Conservation (phyloP, 164 flowering plant genomes). For the Vitis amurensis region DNA sequence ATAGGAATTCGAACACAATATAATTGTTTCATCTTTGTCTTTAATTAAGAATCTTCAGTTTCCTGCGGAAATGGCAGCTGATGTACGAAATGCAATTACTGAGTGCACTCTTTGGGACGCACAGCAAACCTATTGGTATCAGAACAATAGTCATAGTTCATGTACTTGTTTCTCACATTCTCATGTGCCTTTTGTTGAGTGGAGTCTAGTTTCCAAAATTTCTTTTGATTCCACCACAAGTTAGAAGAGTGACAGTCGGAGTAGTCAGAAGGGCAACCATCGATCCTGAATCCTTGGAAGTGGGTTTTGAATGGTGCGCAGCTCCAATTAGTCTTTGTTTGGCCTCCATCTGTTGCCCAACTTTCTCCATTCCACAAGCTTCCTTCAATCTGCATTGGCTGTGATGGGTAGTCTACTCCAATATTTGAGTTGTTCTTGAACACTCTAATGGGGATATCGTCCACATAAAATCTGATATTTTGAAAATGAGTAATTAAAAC, state of each 20-base stretch:
- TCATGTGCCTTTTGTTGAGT: constrained; percentile 21
- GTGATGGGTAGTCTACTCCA: constrained; percentile 55
- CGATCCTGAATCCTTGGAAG: constrained; percentile 41
- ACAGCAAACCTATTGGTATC: constrained; percentile 36
- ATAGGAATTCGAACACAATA: too few relatives aligned
- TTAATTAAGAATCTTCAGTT: too few relatives aligned
- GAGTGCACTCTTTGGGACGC: constrained; percentile 50
- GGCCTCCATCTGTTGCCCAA: constrained; percentile 81
- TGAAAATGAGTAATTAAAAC: too few relatives aligned
- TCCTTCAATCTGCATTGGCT: constrained; percentile 50
- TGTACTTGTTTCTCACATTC: constrained; percentile 30
- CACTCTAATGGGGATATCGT: constrained; percentile 62
- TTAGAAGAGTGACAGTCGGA: constrained; percentile 18
- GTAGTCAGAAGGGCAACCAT: constrained; percentile 35
- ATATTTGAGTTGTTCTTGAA: constrained; percentile 43
- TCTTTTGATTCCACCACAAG: constrained; percentile 52
- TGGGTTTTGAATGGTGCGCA: constrained; percentile 56
- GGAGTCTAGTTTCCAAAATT: constrained; percentile 28
- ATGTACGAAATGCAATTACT: neutral
- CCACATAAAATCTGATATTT: constrained; percentile 58
- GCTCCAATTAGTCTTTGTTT: constrained; percentile 49
- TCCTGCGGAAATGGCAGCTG: too few relatives aligned
- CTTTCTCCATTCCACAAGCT: constrained; percentile 67
- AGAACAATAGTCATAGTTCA: constrained; percentile 62
- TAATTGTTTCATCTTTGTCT: too few relatives aligned